Conservation (phyloP, 345 rosid genomes). For the Gossypium arboreum region DNA sequence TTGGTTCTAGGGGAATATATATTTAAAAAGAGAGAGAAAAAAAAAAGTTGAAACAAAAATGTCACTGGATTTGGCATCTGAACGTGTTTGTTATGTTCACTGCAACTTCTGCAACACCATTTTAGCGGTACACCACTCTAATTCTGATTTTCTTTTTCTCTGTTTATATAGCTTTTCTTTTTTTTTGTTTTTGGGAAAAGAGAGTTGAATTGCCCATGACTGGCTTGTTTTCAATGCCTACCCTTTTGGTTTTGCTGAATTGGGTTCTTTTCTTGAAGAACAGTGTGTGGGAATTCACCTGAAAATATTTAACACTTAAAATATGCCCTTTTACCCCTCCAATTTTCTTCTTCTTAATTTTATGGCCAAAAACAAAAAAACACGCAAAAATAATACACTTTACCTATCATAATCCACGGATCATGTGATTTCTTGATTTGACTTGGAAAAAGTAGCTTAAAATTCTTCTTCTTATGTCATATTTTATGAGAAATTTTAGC, state of each 20-base stretch:
- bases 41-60: constrained; percentile 23
- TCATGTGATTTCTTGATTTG: constrained; percentile 20
- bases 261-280: not conserved
- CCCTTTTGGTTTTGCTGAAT: constrained; percentile 13
- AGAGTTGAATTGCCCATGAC: constrained; percentile 10
- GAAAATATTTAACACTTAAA: no score
- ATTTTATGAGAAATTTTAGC: constrained; percentile 28
- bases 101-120: constrained; percentile 99
- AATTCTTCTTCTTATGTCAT: constrained; percentile 12
- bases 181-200: not conserved
- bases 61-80: constrained; percentile 73
- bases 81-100: constrained; percentile 88
- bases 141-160: constrained; percentile 3
- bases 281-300: constrained; percentile 9
- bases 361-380: no score
- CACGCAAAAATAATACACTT: not conserved
- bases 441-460: constrained; percentile 4
- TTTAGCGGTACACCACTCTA: constrained; percentile 64
- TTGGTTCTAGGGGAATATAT: constrained; percentile 3
- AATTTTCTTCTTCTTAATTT: no score
- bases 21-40: not conserved
- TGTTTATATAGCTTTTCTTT: not conserved
- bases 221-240: not conserved
- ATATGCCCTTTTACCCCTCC: no score
- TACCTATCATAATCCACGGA: constrained; percentile 4